Percentiles rank a stretch among this genome's conserved stretches.
Conservation (phyloP, 768 basidiomycete genomes). For the Phaeotremella skinneri region DNA sequence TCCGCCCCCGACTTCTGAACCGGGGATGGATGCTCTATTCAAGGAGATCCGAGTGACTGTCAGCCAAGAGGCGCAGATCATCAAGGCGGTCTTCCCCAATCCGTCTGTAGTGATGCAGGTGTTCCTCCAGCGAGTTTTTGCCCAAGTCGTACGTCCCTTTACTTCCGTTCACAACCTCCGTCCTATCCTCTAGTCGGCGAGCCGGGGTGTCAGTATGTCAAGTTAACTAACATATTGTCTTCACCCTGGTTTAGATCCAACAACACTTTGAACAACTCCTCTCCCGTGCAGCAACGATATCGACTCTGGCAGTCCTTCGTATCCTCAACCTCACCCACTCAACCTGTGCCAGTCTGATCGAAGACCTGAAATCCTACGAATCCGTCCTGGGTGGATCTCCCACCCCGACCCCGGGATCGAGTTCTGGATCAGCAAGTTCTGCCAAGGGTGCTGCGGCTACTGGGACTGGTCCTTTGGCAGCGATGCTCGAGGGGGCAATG, state of each 20-base stretch:
- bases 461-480: constrained; percentile 61
- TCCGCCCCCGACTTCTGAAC: constrained; percentile 71
- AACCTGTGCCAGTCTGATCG: constrained; percentile 72
- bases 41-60: constrained; percentile 85
- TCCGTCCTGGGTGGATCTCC: constrained; percentile 58
- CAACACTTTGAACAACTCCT: constrained; percentile 90
- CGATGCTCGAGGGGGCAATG: constrained; percentile 92
- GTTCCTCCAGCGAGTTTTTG: constrained; percentile 94
- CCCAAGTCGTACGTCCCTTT: constrained; percentile 73
- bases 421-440: constrained; percentile 3
- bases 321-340: constrained; percentile 82
- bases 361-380: constrained; percentile 89
- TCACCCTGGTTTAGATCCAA: constrained; percentile 67
- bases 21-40: constrained; percentile 75
- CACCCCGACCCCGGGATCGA: constrained; percentile 8
- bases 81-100: constrained; percentile 97
- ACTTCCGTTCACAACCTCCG: background rate
- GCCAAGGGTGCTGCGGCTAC: constrained; percentile 61
- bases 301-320: constrained; percentile 86
- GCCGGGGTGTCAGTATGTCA: too few species aligned
- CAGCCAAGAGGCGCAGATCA: constrained; percentile 93
- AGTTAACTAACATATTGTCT: background rate
- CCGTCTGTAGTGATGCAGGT: constrained; percentile 96
- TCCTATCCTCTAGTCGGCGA: too few species aligned
- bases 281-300: constrained; percentile 68